Conservation (phyloP, 768 basidiomycete species). For the Tricholoma hemisulphureum region DNA sequence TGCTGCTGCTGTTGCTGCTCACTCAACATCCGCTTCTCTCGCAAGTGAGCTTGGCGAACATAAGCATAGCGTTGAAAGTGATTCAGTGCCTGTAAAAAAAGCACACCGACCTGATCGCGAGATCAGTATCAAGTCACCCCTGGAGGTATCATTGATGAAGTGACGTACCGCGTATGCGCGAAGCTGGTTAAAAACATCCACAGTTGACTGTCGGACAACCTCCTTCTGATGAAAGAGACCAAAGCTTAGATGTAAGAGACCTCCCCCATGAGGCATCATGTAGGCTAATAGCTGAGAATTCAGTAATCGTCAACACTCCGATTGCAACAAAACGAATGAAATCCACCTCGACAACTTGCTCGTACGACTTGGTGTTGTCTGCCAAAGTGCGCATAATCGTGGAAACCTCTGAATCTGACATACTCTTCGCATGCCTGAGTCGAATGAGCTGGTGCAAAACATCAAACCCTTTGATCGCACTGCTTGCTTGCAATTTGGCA, state of each 20-base stretch:
- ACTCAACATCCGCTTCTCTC: slow-evolving; percentile 40
- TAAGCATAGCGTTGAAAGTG: slow-evolving; percentile 90
- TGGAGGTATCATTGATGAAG: slow-evolving; percentile 1
- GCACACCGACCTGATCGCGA: slow-evolving; percentile 63
- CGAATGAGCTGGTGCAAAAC: slow-evolving; percentile 82
- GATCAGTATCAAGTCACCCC: slow-evolving; percentile 4
- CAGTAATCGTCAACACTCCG: background rate
- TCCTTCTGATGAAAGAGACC: slow-evolving; percentile 89
- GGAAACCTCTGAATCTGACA: slow-evolving; percentile 72
- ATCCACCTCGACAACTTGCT: slow-evolving; percentile 84
- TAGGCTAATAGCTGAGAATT: slow-evolving; percentile 70
- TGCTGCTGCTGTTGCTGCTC: slow-evolving; percentile 32
- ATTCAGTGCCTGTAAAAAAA: slow-evolving; percentile 77
- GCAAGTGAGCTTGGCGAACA: slow-evolving; percentile 74
- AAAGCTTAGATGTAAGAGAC: slow-evolving; percentile 82
- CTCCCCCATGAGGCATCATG: slow-evolving; percentile 73
- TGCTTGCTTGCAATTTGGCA: slow-evolving; percentile 47
- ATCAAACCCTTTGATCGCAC: slow-evolving; percentile 78
- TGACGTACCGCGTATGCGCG: slow-evolving; percentile 68
- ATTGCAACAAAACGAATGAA: background rate
- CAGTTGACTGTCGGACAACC: slow-evolving; percentile 69
- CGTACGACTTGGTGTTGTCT: slow-evolving; percentile 73
- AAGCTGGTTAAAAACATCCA: slow-evolving; percentile 82
- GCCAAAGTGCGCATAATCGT: slow-evolving; percentile 73
- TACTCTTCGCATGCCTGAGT: slow-evolving; percentile 67